phyloP scores from a whole-genome alignment of 805 yeast genomes.

The Metschnikowia similis region DNA sequence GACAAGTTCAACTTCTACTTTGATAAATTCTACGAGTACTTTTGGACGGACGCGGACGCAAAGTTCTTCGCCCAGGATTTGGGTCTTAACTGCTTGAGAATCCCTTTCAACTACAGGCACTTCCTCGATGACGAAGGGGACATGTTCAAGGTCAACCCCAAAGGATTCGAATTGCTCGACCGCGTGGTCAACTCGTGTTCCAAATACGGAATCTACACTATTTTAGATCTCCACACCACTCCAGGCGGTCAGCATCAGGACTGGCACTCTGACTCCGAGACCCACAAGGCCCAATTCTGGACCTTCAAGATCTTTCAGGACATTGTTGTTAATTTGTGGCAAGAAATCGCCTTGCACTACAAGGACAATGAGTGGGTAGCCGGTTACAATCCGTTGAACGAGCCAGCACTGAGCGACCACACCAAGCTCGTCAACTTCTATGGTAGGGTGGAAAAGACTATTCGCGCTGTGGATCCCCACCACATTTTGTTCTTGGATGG shows the following conservation, averaged over 20 bases:
- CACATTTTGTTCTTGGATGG: conserved; percentile 49
- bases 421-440: conserved; percentile 38
- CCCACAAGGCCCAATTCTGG: conserved; percentile 48
- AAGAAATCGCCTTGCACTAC: conserved; percentile 41
- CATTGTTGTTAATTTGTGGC: conserved; percentile 43
- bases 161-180: conserved; percentile 45
- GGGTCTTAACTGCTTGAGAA: conserved; percentile 44
- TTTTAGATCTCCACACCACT: conserved; percentile 45
- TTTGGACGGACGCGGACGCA: conserved; percentile 51
- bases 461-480: conserved; percentile 44
- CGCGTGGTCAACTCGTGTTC: conserved; percentile 42
- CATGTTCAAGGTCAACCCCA: conserved; percentile 37
- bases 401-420: conserved; percentile 46
- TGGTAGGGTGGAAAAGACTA: conserved; percentile 31
- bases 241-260: conserved; percentile 57
- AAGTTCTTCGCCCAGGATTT: conserved; percentile 37
- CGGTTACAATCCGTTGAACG: conserved; percentile 53
- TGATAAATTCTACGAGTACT: conserved; percentile 49
- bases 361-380: conserved; percentile 47
- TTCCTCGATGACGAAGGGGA: conserved; percentile 45
- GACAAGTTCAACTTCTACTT: conserved; percentile 48
- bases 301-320: conserved; percentile 48
- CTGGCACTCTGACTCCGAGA: conserved; percentile 48
- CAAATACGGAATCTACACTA: conserved; percentile 43
- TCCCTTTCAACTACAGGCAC: conserved; percentile 51